Evolutionary conservation across 768 basidiomycete genomes (phyloP).

Genomic region (Lentinula guzmanii): DNA sequence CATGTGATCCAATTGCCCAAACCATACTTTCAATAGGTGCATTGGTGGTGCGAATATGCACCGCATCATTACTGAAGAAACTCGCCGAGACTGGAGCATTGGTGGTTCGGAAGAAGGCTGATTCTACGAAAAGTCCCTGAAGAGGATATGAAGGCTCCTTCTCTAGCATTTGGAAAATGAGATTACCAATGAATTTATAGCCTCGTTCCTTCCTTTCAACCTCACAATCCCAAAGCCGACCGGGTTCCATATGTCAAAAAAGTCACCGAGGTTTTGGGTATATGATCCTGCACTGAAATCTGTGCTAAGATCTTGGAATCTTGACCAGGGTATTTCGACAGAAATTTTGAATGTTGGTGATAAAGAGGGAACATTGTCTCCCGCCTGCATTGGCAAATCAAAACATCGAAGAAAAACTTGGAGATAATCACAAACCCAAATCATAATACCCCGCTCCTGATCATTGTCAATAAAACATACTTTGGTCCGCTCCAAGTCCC

Average conservation of each 20-base stretch:
- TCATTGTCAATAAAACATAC: not conserved
- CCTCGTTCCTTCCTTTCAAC: not conserved
- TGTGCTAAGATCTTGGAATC: not conserved
- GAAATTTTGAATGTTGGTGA: not conserved
- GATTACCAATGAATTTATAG: not conserved
- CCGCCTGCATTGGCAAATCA: not conserved
- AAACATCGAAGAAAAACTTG: too few relatives aligned
- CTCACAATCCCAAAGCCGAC: not conserved
- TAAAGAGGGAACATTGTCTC: not conserved
- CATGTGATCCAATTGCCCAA: not conserved
- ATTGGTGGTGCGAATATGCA: not conserved
- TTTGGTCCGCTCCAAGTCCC: conserved; percentile 1
- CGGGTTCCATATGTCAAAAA: not conserved
- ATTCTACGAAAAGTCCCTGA: not conserved
- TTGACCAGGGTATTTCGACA: not conserved
- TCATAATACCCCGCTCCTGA: not conserved
- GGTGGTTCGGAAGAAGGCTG: not conserved
- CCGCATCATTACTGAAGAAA: not conserved
- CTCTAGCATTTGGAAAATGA: not conserved
- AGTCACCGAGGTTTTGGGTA: not conserved
- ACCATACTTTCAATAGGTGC: not conserved
- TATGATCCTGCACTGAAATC: conserved; percentile 1
- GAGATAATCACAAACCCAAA: not conserved
- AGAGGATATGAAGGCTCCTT: not conserved
- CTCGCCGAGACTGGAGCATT: not conserved